A percentile compares a stretch with the other conserved stretches of the same genome.
Evolutionary conservation across 768 basidiomycete species (phyloP).

Genomic region (Astraeus odoratus): DNA sequence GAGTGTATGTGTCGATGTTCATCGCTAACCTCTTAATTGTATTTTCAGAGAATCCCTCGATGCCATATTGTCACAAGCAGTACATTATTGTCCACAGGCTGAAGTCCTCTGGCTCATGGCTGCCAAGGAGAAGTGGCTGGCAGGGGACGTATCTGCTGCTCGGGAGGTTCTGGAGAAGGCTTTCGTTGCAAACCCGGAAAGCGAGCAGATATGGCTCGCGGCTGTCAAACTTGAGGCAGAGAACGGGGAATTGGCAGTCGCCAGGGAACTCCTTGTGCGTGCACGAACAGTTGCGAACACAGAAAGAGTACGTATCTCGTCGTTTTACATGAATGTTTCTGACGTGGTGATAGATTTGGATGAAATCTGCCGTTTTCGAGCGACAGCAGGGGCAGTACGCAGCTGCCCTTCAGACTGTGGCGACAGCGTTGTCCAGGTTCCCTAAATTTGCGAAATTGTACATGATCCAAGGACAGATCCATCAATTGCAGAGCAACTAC

Average conservation of each 20-base stretch:
- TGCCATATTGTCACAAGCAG: constrained; percentile 74
- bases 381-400: constrained; percentile 76
- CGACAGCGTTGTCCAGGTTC: constrained; percentile 74
- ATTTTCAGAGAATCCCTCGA: constrained; percentile 67
- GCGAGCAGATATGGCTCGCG: constrained; percentile 96
- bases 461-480: constrained; percentile 95
- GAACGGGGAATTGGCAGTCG: constrained; percentile 84
- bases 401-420: constrained; percentile 68
- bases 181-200: constrained; percentile 93
- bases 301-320: constrained; percentile 55
- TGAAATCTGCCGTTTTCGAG: constrained; percentile 97
- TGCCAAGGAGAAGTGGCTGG: constrained; percentile 95
- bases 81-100: constrained; percentile 88
- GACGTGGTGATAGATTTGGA: constrained; percentile 78
- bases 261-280: constrained; percentile 78
- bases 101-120: constrained; percentile 98
- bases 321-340: background rate
- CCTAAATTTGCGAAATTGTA: constrained; percentile 89
- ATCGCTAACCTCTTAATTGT: constrained; percentile 2
- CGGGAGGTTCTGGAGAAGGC: constrained; percentile 83
- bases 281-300: constrained; percentile 90
- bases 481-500: constrained; percentile 53
- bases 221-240: constrained; percentile 96
- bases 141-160: constrained; percentile 85
- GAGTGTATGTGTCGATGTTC: constrained; percentile 15